Evolutionary conservation across 2,329 filamentous ascomycete species (phyloP).

Genomic region (Xylariaceae sp.): DNA sequence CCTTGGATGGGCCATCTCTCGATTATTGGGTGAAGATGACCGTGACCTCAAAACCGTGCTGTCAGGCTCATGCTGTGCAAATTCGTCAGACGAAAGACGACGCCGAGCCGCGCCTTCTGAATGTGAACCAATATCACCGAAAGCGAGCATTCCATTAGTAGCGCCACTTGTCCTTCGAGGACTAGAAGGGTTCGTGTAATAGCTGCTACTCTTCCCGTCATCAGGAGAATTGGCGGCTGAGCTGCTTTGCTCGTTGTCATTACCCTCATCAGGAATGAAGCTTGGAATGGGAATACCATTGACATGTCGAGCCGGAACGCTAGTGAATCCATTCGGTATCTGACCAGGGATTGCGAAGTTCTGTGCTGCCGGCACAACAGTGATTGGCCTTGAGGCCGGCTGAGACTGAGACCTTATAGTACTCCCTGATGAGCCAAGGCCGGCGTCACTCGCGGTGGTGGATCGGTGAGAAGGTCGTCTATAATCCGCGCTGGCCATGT

Average conservation of each 20-base stretch:
- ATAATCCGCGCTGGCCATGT: conserved; percentile 56
- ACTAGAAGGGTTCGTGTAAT: conserved; percentile 45
- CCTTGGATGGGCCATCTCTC: conserved; percentile 47
- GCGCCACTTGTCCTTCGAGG: conserved; percentile 38
- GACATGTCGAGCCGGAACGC: conserved; percentile 47
- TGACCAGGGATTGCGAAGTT: conserved; percentile 43
- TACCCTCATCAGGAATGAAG: conserved; percentile 61
- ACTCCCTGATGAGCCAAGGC: conserved; percentile 56
- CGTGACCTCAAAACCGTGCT: conserved; percentile 63
- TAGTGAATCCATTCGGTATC: conserved; percentile 46
- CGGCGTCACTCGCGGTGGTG: conserved; percentile 55
- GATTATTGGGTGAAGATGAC: conserved; percentile 60
- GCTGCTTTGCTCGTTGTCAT: conserved; percentile 54
- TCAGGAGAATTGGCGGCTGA: conserved; percentile 54
- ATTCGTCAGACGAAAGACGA: conserved; percentile 60
- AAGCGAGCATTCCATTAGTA: conserved; percentile 51
- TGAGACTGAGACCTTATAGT: conserved; percentile 72
- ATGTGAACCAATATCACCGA: conserved; percentile 54
- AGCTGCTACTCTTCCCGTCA: conserved; percentile 53
- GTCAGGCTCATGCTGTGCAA: conserved; percentile 61
- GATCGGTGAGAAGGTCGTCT: conserved; percentile 65
- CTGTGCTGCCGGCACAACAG: conserved; percentile 42
- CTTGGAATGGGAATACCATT: conserved; percentile 61
- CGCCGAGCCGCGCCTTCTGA: conserved; percentile 49
- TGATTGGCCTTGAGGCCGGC: conserved; percentile 59